These are phyloP conservation scores for Neolecta irregularis DNA, from an alignment of 1,139 yeast species.

Conservation along the genomic window DNA sequence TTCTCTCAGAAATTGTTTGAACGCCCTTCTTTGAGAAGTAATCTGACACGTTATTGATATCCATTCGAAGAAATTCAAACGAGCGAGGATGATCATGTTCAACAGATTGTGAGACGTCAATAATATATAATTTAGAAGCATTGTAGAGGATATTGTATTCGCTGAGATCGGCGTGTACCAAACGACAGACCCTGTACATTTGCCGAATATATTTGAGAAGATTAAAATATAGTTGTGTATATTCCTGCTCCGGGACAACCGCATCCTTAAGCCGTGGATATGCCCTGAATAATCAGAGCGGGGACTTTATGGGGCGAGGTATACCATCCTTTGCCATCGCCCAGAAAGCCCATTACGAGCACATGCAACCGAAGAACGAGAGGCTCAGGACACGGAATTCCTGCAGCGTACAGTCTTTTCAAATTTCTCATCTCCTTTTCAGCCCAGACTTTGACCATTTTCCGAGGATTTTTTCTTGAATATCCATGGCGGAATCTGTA, in stretches of 20 bases:
- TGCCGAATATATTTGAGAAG: conserved; percentile 74
- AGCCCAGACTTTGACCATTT: conserved; percentile 97
- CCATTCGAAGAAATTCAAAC: conserved; percentile 88
- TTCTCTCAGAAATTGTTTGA: conserved; percentile 63
- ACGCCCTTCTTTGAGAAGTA: conserved; percentile 66
- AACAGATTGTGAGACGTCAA: conserved; percentile 94
- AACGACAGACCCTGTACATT: conserved; percentile 71
- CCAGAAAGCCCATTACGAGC: conserved; percentile 85
- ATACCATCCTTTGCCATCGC: conserved; percentile 53
- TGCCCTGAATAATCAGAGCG: conserved; percentile 10
- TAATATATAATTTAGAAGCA: conserved; percentile 61
- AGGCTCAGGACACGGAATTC: conserved; percentile 89
- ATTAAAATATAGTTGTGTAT: conserved; percentile 54
- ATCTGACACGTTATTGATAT: conserved; percentile 85
- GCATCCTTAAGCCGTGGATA: conserved; percentile 20
- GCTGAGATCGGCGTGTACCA: conserved; percentile 92
- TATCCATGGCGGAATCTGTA: conserved; percentile 76
- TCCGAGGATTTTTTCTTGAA: conserved; percentile 80
- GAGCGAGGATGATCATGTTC: conserved; percentile 98
- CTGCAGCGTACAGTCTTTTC: conserved; percentile 59
- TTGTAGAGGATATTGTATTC: conserved; percentile 86
- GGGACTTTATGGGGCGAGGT: conserved; percentile 81
- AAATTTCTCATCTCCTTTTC: conserved; percentile 91
- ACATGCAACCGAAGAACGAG: conserved; percentile 78
- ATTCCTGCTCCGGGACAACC: conserved; percentile 49